phyloP scores from a whole-genome alignment of 2,329 filamentous ascomycete genomes.

The Tolypocladium tropicale region DNA sequence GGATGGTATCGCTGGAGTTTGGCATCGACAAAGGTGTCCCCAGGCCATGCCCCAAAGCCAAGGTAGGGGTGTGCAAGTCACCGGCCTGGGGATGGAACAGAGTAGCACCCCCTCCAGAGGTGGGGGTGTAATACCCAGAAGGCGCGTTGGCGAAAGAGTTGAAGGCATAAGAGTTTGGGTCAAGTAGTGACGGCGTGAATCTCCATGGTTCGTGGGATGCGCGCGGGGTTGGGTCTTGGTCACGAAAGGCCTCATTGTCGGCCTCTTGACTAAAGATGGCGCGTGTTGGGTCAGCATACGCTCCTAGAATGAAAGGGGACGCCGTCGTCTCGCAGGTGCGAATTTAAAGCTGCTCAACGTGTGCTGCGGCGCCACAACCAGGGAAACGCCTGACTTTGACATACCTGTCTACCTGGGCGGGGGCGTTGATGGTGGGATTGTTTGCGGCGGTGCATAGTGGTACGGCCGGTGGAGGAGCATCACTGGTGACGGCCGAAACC shows the following conservation, averaged over 20 bases:
- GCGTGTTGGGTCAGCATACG: neutral
- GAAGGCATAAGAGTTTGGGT: slow-evolving; percentile 76
- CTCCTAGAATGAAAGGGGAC: neutral
- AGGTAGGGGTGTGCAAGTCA: slow-evolving; percentile 74
- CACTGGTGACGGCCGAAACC: slow-evolving; percentile 44
- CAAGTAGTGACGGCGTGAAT: slow-evolving; percentile 81
- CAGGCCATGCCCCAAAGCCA: slow-evolving; percentile 65
- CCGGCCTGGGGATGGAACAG: slow-evolving; percentile 76
- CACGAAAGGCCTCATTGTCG: slow-evolving; percentile 34
- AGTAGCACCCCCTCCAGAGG: slow-evolving; percentile 69
- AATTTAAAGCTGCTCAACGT: neutral
- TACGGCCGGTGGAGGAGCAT: slow-evolving; percentile 30
- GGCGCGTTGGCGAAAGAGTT: slow-evolving; percentile 68
- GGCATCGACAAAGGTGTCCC: slow-evolving; percentile 75
- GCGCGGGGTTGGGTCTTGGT: slow-evolving; percentile 75
- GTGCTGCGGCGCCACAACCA: slow-evolving; percentile 2
- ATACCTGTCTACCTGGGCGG: slow-evolving; percentile 17
- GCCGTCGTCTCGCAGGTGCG: neutral
- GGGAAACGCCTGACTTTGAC: too few species aligned
- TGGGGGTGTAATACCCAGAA: slow-evolving; percentile 80
- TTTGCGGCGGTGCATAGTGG: slow-evolving; percentile 21
- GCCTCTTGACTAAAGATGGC: slow-evolving; percentile 12
- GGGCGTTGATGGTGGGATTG: slow-evolving; percentile 10
- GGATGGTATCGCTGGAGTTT: slow-evolving; percentile 54
- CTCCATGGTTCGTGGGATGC: slow-evolving; percentile 73